Conservation (phyloP, 1,284 basidiomycete species). For the Sporisorium exsertum region DNA sequence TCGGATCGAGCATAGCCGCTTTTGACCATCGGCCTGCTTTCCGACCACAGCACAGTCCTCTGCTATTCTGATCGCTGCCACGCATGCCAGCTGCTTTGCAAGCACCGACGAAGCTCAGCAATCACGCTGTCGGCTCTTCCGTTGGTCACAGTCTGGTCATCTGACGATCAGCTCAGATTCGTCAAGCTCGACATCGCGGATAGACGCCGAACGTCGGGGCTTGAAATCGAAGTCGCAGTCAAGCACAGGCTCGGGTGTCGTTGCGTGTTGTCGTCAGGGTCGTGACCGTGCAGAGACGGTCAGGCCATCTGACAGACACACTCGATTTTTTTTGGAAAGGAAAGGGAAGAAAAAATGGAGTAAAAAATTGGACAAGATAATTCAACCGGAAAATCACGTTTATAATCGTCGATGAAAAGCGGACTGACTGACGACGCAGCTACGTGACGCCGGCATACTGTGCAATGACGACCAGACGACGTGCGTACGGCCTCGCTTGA, state of each 20-base stretch:
- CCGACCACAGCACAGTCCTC: not conserved
- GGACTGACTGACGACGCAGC: too few species aligned
- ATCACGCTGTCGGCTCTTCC: not conserved
- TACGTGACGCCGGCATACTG: too few species aligned
- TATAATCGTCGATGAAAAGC: too few species aligned
- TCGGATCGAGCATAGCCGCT: not conserved
- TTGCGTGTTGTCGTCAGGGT: too few species aligned
- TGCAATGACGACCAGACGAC: too few species aligned
- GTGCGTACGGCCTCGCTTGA: too few species aligned
- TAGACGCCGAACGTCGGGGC: constrained; percentile 2
- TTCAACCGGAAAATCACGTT: too few species aligned
- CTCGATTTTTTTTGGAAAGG: too few species aligned
- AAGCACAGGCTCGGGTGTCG: not conserved
- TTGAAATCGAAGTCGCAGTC: not conserved
- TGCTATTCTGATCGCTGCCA: not conserved
- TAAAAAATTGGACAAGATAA: too few species aligned
- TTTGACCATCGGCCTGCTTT: not conserved
- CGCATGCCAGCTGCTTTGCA: not conserved
- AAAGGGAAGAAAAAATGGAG: too few species aligned
- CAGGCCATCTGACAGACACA: too few species aligned
- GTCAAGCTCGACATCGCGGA: not conserved
- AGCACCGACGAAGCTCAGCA: not conserved
- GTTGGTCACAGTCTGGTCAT: not conserved
- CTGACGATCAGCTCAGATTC: not conserved
- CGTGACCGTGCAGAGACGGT: not conserved